Percentiles rank a stretch among this genome's conserved stretches.
phyloP scores from a whole-genome alignment of 2,329 filamentous ascomycete genomes.

The Diaporthe sp. region DNA sequence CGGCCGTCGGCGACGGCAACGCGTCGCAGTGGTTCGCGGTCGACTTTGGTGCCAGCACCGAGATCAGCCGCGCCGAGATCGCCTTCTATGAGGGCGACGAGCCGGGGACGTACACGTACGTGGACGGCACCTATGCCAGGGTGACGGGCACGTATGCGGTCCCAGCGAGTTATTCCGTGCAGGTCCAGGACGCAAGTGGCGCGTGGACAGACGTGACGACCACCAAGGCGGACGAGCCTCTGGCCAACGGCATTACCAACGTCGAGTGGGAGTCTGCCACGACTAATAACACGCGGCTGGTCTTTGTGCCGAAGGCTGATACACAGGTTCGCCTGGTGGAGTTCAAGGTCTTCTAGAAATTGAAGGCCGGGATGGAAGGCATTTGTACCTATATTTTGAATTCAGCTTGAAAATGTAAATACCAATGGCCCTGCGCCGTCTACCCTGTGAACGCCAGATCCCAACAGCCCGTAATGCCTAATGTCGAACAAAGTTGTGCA shows the following conservation, averaged over 20 bases:
- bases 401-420: slow-evolving; percentile 23
- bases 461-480: slow-evolving; percentile 18
- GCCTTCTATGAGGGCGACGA: slow-evolving; percentile 50
- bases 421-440: slow-evolving; percentile 26
- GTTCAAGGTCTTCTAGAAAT: slow-evolving; percentile 50
- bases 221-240: slow-evolving; percentile 39
- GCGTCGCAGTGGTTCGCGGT: slow-evolving; percentile 52
- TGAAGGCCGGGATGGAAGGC: neutral
- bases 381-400: slow-evolving; percentile 13
- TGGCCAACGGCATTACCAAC: slow-evolving; percentile 53
- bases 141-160: slow-evolving; percentile 42
- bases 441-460: slow-evolving; percentile 34
- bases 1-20: slow-evolving; percentile 45
- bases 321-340: slow-evolving; percentile 52
- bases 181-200: slow-evolving; percentile 42
- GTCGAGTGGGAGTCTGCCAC: slow-evolving; percentile 46
- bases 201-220: slow-evolving; percentile 48
- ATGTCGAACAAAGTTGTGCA: neutral
- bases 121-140: slow-evolving; percentile 29
- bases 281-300: slow-evolving; percentile 46
- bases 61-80: slow-evolving; percentile 49
- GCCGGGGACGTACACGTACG: slow-evolving; percentile 40
- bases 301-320: slow-evolving; percentile 49
- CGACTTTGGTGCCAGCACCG: slow-evolving; percentile 49
- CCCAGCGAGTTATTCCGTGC: slow-evolving; percentile 47